Conservation (phyloP, 1,284 basidiomycete genomes). For the Malassezia yamatoensis region DNA sequence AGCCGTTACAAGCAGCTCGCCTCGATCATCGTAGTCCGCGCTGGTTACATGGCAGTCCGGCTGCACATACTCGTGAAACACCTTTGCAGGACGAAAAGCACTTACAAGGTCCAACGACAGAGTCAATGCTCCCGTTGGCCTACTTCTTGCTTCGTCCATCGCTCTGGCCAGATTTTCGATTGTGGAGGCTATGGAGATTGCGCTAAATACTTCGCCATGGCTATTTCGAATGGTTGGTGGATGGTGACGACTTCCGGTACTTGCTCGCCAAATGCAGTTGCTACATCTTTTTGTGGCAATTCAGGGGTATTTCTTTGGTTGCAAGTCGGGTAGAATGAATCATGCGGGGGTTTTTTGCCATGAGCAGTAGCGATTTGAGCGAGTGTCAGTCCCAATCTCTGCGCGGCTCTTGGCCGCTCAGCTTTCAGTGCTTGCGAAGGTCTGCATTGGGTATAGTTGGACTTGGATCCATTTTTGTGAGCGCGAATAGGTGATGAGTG, state of each 20-base stretch:
- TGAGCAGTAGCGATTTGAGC: background rate
- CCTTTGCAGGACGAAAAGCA: conserved; percentile 69
- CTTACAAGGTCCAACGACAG: conserved; percentile 19
- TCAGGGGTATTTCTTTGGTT: background rate
- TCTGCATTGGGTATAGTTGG: no score
- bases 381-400: background rate
- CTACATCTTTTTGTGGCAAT: background rate
- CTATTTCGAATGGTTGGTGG: conserved; percentile 7
- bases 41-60: conserved; percentile 59
- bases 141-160: background rate
- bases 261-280: conserved; percentile 14
- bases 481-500: no score
- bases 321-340: background rate
- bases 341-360: background rate
- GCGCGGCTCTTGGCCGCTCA: background rate
- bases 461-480: no score
- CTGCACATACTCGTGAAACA: conserved; percentile 55
- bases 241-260: conserved; percentile 9
- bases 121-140: background rate
- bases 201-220: conserved; percentile 12
- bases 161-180: conserved; percentile 3
- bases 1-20: conserved; percentile 73
- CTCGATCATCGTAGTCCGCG: conserved; percentile 78
- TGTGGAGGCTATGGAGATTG: conserved; percentile 8
- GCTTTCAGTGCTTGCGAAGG: no score